These are phyloP conservation scores for Parmales sp. DNA, from an alignment of 108 stramenopile genomes.

Conservation along the genomic window DNA sequence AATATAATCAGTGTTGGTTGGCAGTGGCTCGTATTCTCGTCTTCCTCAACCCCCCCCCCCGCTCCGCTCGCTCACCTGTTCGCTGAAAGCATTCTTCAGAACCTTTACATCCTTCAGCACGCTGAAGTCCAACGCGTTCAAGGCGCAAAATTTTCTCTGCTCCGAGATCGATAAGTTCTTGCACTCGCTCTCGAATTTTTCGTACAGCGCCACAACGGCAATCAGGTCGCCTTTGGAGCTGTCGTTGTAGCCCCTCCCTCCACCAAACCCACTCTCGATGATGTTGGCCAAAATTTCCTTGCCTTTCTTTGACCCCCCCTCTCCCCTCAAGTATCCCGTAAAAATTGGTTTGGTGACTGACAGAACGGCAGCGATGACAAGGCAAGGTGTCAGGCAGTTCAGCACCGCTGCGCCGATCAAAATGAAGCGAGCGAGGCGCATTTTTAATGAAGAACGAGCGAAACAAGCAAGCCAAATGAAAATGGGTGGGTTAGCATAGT, in stretches of 20 bases:
- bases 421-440: too few relatives aligned
- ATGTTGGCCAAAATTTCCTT: slow-evolving; percentile 21
- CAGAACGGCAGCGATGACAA: slow-evolving; percentile 58
- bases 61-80: too few relatives aligned
- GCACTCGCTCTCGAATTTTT: slow-evolving; percentile 31
- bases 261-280: slow-evolving; percentile 53
- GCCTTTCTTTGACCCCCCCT: slow-evolving; percentile 15
- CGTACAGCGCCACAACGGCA: slow-evolving; percentile 46
- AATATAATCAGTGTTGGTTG: too few relatives aligned
- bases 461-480: too few relatives aligned
- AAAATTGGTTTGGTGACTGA: slow-evolving; percentile 42
- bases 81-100: slow-evolving; percentile 40
- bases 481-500: too few relatives aligned
- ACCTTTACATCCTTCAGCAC: slow-evolving; percentile 33
- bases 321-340: slow-evolving; percentile 9
- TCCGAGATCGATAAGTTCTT: too few relatives aligned
- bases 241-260: slow-evolving; percentile 35
- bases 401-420: too few relatives aligned
- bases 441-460: too few relatives aligned
- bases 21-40: too few relatives aligned
- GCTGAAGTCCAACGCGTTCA: slow-evolving; percentile 31
- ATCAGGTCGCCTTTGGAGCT: slow-evolving; percentile 53
- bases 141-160: slow-evolving; percentile 25
- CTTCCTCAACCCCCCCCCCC: too few relatives aligned
- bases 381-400: slow-evolving; percentile 49